Conservation (phyloP, 75 land plant species). For the Pseudotsuga menziesii region DNA sequence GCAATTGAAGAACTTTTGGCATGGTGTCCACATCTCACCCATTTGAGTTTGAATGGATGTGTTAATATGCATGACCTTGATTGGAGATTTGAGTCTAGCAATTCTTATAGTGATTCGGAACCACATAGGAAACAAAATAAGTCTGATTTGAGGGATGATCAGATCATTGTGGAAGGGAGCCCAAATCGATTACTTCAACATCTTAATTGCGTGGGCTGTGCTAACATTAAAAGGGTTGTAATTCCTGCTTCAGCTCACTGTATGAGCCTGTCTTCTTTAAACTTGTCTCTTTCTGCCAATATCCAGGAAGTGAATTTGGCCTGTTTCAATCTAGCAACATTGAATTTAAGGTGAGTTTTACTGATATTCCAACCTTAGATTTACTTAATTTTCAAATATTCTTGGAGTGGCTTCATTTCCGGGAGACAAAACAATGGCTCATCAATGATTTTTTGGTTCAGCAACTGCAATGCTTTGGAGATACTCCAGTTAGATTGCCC, state of each 20-base stretch:
- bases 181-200: conserved; percentile 52
- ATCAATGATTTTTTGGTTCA: conserved; percentile 15
- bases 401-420: not conserved
- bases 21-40: conserved; percentile 71
- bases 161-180: not conserved
- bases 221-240: conserved; percentile 70
- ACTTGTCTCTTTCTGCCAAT: conserved; percentile 80
- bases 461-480: conserved; percentile 84
- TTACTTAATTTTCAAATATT: not conserved
- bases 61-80: conserved; percentile 75
- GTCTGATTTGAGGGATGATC: conserved; percentile 10
- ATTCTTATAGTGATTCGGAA: not conserved
- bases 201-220: conserved; percentile 96
- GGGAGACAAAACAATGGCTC: not conserved
- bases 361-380: not conserved
- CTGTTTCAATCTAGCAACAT: conserved; percentile 59
- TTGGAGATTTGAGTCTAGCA: conserved; percentile 40
- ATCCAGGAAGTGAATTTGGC: conserved; percentile 78
- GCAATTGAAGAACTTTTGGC: conserved; percentile 83
- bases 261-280: conserved; percentile 57
- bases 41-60: conserved; percentile 89
- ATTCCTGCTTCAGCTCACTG: conserved; percentile 61
- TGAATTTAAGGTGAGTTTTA: conserved; percentile 74
- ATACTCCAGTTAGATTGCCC: conserved; percentile 80
- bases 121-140: not conserved